Percentiles rank a stretch among this genome's conserved stretches.
These are phyloP conservation scores for Mycena filopes DNA, from an alignment of 768 basidiomycete species.

Conservation along the genomic window DNA sequence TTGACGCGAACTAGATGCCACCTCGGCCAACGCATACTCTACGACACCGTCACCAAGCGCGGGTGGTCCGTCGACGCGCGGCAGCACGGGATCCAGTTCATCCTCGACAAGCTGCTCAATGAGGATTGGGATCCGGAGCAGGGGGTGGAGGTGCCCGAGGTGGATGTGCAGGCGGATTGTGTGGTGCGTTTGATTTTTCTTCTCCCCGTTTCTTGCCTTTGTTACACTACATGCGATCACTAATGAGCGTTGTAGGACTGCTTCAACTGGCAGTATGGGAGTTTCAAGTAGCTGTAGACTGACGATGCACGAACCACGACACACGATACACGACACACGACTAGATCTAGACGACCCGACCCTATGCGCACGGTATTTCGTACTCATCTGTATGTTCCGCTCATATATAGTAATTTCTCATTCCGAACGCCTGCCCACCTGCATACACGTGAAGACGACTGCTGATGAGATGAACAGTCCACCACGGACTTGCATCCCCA, in stretches of 20 bases:
- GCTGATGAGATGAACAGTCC: too few species aligned
- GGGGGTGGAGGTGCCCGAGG: conserved; percentile 54
- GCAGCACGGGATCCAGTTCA: conserved; percentile 47
- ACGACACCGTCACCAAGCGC: conserved; percentile 86
- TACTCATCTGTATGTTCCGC: too few species aligned
- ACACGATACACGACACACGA: too few species aligned
- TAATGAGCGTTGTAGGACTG: conserved; percentile 63
- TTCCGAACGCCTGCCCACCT: too few species aligned
- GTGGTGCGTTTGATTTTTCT: conserved; percentile 54
- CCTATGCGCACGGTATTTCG: too few species aligned
- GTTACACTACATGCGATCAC: background rate
- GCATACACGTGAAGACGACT: too few species aligned
- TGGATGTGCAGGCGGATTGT: conserved; percentile 70
- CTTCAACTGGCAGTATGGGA: conserved; percentile 76
- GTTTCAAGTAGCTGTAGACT: conserved; percentile 40
- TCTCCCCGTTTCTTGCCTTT: background rate
- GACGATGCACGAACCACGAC: background rate
- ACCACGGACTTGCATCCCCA: too few species aligned
- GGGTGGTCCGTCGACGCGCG: conserved; percentile 72
- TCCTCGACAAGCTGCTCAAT: conserved; percentile 42
- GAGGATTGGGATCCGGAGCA: conserved; percentile 50
- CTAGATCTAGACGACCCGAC: too few species aligned
- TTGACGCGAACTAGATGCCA: conserved; percentile 90
- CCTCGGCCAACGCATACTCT: conserved; percentile 81
- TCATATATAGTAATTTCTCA: too few species aligned